Base-by-base conservation (phyloP, 2,329 filamentous ascomycete genomes). In the Beauveria scarabaeidicola region DNA sequence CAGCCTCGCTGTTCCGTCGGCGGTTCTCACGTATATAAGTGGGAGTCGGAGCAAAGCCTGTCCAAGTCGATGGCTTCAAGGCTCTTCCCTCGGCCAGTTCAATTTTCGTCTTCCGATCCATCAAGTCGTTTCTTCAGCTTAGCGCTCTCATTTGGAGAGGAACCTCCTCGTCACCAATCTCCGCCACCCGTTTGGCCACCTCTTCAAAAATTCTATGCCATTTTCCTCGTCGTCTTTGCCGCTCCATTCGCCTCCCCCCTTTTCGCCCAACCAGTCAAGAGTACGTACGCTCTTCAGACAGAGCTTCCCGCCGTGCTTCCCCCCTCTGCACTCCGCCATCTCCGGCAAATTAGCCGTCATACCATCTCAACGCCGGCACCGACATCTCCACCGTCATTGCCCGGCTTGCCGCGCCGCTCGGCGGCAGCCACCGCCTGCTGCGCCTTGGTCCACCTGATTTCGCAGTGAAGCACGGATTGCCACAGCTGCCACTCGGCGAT, bases 391-490 rank as follows among this genome's bases (percentile, higher is more conserved):
- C 48, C 7, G 66, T 69, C 46, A 64, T 70, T 23, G 50, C 65
- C 11, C 65, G 58, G 13, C 61, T 72, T 38, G 66, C 66, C 13
- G 48, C 62, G 15, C 62, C 62, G 10, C 36, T 72, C 8, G 56
- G 61, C 23, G 53, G 53, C 17, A 52, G 62, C 1, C 52, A 62
- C 1, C 54, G 64, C 19, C 38, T 69, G 1, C 25, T 59, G 68
- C 50, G 69, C 69, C 52, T 68, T 72, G 17, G 69, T 66, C 15
- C 65, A 69, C 57, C n/a, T n/a, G n/a, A n/a, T n/a, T n/a, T n/a
- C n/a, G n/a, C n/a, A n/a, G n/a, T n/a, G n/a, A n/a, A n/a, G n/a
- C n/a, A n/a, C n/a, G n/a, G n/a, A n/a, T n/a, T n/a, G n/a, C n/a
- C n/a, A n/a, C n/a, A n/a, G n/a, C n/a, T n/a, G n/a, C n/a, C n/a